Conservation (phyloP, 306 rosid genomes). For the Prinsepia uniflora region DNA sequence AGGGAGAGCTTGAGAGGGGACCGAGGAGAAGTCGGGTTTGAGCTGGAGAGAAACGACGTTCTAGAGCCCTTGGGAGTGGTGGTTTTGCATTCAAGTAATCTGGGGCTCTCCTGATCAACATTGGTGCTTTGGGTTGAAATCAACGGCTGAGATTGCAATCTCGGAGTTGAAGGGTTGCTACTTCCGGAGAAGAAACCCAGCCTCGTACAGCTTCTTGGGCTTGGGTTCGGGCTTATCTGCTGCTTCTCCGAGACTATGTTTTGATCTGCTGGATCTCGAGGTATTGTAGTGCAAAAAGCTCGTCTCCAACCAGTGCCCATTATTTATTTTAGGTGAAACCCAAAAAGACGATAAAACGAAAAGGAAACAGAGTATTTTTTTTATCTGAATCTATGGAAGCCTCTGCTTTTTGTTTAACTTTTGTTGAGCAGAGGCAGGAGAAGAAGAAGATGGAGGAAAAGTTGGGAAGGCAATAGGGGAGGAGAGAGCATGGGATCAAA, state of each 20-base stretch:
- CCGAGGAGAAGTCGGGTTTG: slow-evolving; percentile 85
- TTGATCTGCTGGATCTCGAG: slow-evolving; percentile 54
- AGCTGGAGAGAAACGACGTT: slow-evolving; percentile 17
- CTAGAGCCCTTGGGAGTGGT: not conserved
- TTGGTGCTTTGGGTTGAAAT: not conserved
- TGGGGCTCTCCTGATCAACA: not conserved
- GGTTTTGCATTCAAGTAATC: not conserved
- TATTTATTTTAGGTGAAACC: slow-evolving; percentile 9
- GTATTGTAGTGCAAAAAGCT: slow-evolving; percentile 70
- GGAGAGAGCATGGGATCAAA: slow-evolving; percentile 46
- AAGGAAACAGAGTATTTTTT: not conserved
- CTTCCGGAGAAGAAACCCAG: slow-evolving; percentile 59
- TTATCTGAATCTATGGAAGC: not conserved
- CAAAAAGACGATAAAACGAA: slow-evolving; percentile 3
- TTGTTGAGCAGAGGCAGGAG: not conserved
- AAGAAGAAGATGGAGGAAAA: slow-evolving; percentile 8
- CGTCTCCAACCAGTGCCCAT: slow-evolving; percentile 98
- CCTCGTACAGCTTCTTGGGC: slow-evolving; percentile 67
- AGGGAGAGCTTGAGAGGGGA: slow-evolving; percentile 83
- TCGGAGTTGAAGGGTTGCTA: slow-evolving; percentile 64
- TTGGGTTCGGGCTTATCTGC: slow-evolving; percentile 45
- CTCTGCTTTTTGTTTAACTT: not conserved
- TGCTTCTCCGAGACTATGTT: slow-evolving; percentile 44
- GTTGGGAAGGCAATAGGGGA: slow-evolving; percentile 42
- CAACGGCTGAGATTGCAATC: slow-evolving; percentile 33